Base-by-base conservation (phyloP, 2,329 filamentous ascomycete species). In the Microthyrium microscopicum region DNA sequence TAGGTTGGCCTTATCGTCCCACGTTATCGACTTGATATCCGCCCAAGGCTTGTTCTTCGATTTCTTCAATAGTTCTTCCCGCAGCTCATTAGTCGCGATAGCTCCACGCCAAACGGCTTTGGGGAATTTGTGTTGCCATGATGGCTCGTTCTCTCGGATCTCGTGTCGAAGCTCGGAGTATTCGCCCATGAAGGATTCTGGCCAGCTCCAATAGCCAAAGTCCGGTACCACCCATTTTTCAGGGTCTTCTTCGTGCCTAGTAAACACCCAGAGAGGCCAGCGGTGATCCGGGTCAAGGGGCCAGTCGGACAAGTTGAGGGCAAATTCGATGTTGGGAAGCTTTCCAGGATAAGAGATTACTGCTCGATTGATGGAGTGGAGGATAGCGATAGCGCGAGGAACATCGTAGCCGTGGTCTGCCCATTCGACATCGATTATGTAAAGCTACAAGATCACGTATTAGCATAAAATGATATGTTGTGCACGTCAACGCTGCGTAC, bases 291-390 rank as follows among this genome's bases (percentile, higher is more conserved):
- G 12, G 20, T 30, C 28, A n/a, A 20, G 27, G 20, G 46, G 40
- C 20, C 39, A 38, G 26, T 41, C 40, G n/a, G 27, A 26, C 43
- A 70, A 58, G 45, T 60, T 60, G 42, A 73, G 55, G 28, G 63
- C 54, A 44, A 73, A 61, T 42, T 64, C 51, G 18, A 64, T 65
- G 45, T 70, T 55, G 4, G 67, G 65, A 2, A 67, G 41, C 1
- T 54, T 52, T 4, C 54, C 47, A 0, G 66, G 63, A 6, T 62
- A 59, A 6, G 68, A 63, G 20, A 62, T 43, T 11, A 71, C 45
- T 5, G 66, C 64, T 38, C 62, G 59, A 44, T 70, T 52, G 40
- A 73, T 56, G 40, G 67, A 62, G 44, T 68, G 60, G 1, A 73
- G 56, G 9, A 62, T 57, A 13, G 67, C 63, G 12, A 50, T 44